These are phyloP conservation scores for Verruconis gallopava DNA, from an alignment of 2,329 filamentous ascomycete species.

Conservation along the genomic window DNA sequence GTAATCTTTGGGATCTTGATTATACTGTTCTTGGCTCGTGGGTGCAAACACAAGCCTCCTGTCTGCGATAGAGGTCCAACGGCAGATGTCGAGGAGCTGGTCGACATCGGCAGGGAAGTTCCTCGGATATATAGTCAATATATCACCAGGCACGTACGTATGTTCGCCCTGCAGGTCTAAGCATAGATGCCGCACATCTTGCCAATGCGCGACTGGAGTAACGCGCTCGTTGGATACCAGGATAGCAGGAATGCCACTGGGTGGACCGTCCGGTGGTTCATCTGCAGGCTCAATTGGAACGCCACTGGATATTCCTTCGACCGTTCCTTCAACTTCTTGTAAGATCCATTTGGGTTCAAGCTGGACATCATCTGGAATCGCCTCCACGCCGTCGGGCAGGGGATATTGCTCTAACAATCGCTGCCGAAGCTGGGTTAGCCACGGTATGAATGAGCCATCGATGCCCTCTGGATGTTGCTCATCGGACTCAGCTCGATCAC, in stretches of 20 bases:
- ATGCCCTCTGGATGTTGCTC: constrained; percentile 87
- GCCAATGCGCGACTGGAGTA: constrained; percentile 70
- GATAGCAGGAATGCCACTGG: constrained; percentile 41
- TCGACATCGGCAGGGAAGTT: constrained; percentile 77
- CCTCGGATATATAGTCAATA: constrained; percentile 71
- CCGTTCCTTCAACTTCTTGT: constrained; percentile 19
- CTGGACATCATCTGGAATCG: constrained; percentile 61
- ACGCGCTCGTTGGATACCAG: constrained; percentile 57
- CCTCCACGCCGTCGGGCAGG: constrained; percentile 49
- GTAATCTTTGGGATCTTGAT: constrained; percentile 21
- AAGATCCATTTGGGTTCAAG: constrained; percentile 64
- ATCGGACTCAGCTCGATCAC: constrained; percentile 73
- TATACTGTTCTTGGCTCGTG: constrained; percentile 15
- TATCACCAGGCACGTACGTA: constrained; percentile 59
- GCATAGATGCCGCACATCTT: constrained; percentile 77
- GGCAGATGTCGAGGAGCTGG: constrained; percentile 63
- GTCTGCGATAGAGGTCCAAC: constrained; percentile 64
- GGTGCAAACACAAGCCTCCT: constrained; percentile 43
- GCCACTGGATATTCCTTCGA: not conserved
- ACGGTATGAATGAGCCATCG: constrained; percentile 69
- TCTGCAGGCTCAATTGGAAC: not conserved
- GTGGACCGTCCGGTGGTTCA: constrained; percentile 33
- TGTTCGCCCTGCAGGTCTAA: constrained; percentile 36
- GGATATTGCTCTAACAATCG: constrained; percentile 56
- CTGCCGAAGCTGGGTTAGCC: constrained; percentile 55